Base-by-base conservation (phyloP, 352 stramenopile species). In the Phytopythium boreale region DNA sequence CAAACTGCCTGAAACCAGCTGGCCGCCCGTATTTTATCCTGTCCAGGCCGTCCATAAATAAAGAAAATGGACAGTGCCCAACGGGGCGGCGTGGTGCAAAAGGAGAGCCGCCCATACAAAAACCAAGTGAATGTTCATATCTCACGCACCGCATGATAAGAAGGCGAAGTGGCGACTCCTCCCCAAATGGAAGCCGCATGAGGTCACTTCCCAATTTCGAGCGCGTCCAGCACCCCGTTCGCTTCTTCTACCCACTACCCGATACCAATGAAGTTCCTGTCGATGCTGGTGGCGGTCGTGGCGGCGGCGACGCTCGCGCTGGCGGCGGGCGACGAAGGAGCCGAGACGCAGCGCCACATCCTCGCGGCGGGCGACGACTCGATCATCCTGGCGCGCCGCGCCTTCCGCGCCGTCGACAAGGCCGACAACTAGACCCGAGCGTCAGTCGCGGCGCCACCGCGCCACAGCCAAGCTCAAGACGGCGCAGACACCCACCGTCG, bases 311-410 rank as follows among this genome's bases (percentile, higher is more conserved):
- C 36, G 19, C 19, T 19, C 55, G 31, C 36, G 22, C 19, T 29
- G 10, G 39, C 8, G 9, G 22, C 37, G 22, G 22, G 22, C 12
- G 55, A 49, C 12, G 55, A 49, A 4, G 14, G 20, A 14, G 55
- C 37, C 36, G 55, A 46, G 36, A 19, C 34, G 22, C 34, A 50
- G 55, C 55, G 55, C 55, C 55, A 61, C 55, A 61, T 61, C 39
- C 36, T 61, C 34, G 55, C 55, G 39, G 55, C 55, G 36, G 55
- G 55, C 20, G 55, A 61, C 55, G 55, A 61, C 55, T 61, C 55
- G 3, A 61, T 61, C 55, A 37, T 61, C 36, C 55, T 61, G 36
- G 55, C 55, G 22, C 55, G 55, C 55, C 55, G 55, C 55, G 22
- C 26, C 55, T 61, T 61, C 55, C 55, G 55, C 36, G 14, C 55